Base-by-base conservation (phyloP, 148 eudicot species). In the Fallopia convolvulus region DNA sequence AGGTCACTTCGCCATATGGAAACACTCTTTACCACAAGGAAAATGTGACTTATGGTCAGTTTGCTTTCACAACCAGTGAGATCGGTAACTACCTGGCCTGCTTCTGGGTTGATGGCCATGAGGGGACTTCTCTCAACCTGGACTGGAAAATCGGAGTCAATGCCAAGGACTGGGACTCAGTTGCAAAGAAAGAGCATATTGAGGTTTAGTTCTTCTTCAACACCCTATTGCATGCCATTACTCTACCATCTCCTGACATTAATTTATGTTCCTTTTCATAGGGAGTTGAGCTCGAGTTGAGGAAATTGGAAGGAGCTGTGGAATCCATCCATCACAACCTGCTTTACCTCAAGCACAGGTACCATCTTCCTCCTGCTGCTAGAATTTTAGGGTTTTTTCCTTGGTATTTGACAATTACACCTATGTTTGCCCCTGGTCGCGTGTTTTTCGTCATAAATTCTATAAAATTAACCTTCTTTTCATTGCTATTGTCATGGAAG, bases 241-340 rank as follows among this genome's bases (percentile, higher is more conserved):
- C 53, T 23, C 21, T 30, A 23, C 42, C 33, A 42, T 40, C 12
- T 40, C 9, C 48, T 71, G 48, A 41, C 74, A 39, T 44, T 18
- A 44, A 14, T 71, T 71, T 73, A 10, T 33, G 23, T 17, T 46
- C 46, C 17, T 23, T 70, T 42, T 8, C 82, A 41, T 63, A 89
- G 97, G 97, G 97, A 33, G 91, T 90, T 83, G 97, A 87, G 76
- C 86, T 92, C 55, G 97, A 92, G 84, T 58, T 90, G 77, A 87
- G 82, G 78, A 92, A 88, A 78, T 92, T 92, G 72, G 97, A 92
- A 86, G 91, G 84, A 70, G 84, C 80, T 18, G 90, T 90, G 40
- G 86, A 89, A 75, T 79, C 89, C 33, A 89, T 92, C 80, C 89
- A 86, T 75, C 84, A 92, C 18, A 92, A 90, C 75, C 77, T 92